Evolutionary conservation across 1,284 basidiomycete species (phyloP).

Genomic region (Fomitopsis schrenkii): DNA sequence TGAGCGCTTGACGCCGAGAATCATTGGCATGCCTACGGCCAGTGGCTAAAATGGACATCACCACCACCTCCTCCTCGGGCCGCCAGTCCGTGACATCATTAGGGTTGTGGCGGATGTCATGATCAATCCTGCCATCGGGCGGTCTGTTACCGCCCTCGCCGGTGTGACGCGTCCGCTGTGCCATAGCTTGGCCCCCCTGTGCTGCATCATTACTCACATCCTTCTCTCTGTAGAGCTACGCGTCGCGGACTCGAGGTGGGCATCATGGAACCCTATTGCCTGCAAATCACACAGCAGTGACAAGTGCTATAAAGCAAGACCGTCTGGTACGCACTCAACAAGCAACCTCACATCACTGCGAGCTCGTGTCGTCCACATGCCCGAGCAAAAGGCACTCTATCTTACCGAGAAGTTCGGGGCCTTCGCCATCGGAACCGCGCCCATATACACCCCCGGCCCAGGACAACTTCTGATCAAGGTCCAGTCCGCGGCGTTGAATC

Average conservation of each 20-base stretch:
- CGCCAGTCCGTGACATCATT: no score
- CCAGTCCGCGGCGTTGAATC: slow-evolving; percentile 39
- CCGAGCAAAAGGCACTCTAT: slow-evolving; percentile 17
- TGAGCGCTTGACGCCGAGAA: no score
- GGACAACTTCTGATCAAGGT: slow-evolving; percentile 44
- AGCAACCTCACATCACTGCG: background rate
- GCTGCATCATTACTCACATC: no score
- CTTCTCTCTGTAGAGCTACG: no score
- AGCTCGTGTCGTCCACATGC: background rate
- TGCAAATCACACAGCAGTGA: no score
- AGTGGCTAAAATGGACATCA: no score
- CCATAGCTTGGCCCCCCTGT: background rate
- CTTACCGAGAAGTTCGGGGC: slow-evolving; percentile 12
- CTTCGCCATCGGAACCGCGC: slow-evolving; percentile 14
- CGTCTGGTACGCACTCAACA: background rate
- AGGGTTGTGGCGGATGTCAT: no score
- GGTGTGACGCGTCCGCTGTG: background rate
- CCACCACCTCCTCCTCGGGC: no score
- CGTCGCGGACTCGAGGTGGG: no score
- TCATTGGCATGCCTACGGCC: no score
- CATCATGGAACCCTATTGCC: no score
- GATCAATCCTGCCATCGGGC: background rate
- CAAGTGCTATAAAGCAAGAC: no score
- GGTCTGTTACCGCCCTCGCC: background rate
- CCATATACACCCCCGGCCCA: slow-evolving; percentile 34